Base-by-base conservation (phyloP, 2,329 filamentous ascomycete genomes). In the Incumbomyces delicatus region DNA sequence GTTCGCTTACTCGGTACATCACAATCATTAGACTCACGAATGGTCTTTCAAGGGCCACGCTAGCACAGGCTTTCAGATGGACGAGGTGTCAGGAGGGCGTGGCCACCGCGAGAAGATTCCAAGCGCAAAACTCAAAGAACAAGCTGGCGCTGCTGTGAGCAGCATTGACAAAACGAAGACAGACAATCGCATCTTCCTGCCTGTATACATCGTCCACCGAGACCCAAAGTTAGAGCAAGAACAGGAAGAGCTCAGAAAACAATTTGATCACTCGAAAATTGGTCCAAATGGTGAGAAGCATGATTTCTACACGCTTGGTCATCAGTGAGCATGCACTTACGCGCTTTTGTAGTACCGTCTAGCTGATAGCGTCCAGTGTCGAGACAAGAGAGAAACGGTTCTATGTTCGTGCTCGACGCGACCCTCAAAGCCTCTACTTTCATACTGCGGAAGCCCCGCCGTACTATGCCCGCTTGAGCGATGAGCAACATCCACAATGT, bases 391-490 rank as follows among this genome's bases (percentile, higher is more conserved):
- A 57, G 39, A 56, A 55, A 30, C 49, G 54, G 34, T 53, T 49
- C 44, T 58, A 57, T 35, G 46, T 56, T 12, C 53, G 57, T n/a
- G 55, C 57, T 17, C 55, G 51, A 34, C 41, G 57, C 32, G 55
- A 58, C 33, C 49, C 50, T 10, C 33, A 54, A 14, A 54, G 55
- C 16, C 49, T 53, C 41, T 56, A 56, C 39, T 58, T 58, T 41
- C 55, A 58, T 30, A 56, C 54, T 18, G 92, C 87, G 36, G 92
- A 96, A 61, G 79, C 86, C 5, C 80, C 81, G 49, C 92, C 94
- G 0, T 89, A 86, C 59, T 80, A 82, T 29, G 77, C 92, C 3
- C 83, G 88, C 47, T 82, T 98, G 63, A 94, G 85, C 68, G 94
- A 92, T 60, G 90, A 96, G 63, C 92, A 98, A 66, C 57, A 58